Evolutionary conservation across 331 rosid species (phyloP).

Genomic region (Rosa hybrid): DNA sequence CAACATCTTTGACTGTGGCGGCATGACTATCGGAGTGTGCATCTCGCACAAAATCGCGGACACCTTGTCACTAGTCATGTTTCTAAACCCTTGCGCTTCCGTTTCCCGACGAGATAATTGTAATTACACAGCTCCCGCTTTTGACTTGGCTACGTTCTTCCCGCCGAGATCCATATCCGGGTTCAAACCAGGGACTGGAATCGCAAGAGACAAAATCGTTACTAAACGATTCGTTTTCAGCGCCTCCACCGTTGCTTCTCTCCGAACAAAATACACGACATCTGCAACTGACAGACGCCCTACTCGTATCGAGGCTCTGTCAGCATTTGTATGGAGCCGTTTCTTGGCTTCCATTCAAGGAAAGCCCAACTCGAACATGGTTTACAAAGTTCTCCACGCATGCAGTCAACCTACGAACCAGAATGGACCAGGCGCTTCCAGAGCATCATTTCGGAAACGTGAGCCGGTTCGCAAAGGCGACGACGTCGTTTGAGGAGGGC

Average conservation of each 20-base stretch:
- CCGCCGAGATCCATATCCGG: slow-evolving; percentile 23
- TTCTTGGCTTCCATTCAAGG: slow-evolving; percentile 9
- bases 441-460: slow-evolving; percentile 34
- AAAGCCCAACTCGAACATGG: background rate
- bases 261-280: slow-evolving; percentile 12
- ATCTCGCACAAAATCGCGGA: slow-evolving; percentile 38
- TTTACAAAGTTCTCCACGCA: slow-evolving; percentile 19
- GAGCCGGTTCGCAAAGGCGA: slow-evolving; percentile 17
- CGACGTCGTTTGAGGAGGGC: slow-evolving; percentile 8
- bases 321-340: slow-evolving; percentile 40
- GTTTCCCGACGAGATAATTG: slow-evolving; percentile 8
- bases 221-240: slow-evolving; percentile 35
- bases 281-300: slow-evolving; percentile 15
- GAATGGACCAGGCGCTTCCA: slow-evolving; percentile 36
- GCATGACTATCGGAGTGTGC: slow-evolving; percentile 31
- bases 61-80: slow-evolving; percentile 28
- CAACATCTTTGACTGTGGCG: slow-evolving; percentile 36
- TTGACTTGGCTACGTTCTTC: slow-evolving; percentile 31
- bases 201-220: slow-evolving; percentile 6
- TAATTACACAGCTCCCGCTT: background rate
- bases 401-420: slow-evolving; percentile 31
- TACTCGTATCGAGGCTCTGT: slow-evolving; percentile 33
- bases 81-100: slow-evolving; percentile 37
- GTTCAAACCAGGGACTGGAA: background rate
- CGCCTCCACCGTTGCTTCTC: slow-evolving; percentile 25